Base-by-base conservation (phyloP, 768 basidiomycete genomes). In the Pleurotus djamor region DNA sequence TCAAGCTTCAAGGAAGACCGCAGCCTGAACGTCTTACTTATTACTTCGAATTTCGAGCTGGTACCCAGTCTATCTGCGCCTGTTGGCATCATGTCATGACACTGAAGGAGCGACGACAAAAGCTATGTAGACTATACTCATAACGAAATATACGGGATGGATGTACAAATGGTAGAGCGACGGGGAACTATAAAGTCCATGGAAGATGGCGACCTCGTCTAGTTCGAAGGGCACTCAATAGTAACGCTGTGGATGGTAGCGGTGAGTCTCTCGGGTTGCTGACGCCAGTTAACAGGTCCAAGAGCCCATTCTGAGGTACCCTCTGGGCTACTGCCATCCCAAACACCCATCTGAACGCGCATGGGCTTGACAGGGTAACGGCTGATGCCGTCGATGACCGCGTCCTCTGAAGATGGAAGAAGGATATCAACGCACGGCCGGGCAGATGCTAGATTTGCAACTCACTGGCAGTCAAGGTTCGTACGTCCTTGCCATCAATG, bases 311-410 rank as follows among this genome's bases (percentile, higher is more conserved):
- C 68, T 2, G 75, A 67, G 4, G 79, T 80, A 1, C 78, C 78
- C 4, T 61, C 63, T 3, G 74, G 74, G 16, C 64, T 67, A 54
- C 76, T 78, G 4, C 77, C 76, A 59, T 79, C 78, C 78, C 79
- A 80, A 57, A 80, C 79, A 2, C 79, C 79, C 4, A 79, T 63
- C 56, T 78, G 77, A 0, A 79, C 54, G 5, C 77, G 75, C 32
- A 69, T 57, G 5, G 70, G 63, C 51, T 76, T 72, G 1, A 69
- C 64, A 6, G 78, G 78, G 61, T 69, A 79, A 59, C 74, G 77
- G 2, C 36, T 36, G 17, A n/a, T 16, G 16, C 45, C 45, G 7
- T 47, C 45, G 13, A 47, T 17, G 13, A 47, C 45, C 7, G 45
- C 45, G 45, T 12, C 16, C 9, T 16, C 45, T 47, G 16, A 1